A percentile compares a stretch with the other conserved stretches of the same genome.
These are phyloP conservation scores for Myxozyma vanderwaltii DNA, from an alignment of 805 yeast species.

Conservation along the genomic window DNA sequence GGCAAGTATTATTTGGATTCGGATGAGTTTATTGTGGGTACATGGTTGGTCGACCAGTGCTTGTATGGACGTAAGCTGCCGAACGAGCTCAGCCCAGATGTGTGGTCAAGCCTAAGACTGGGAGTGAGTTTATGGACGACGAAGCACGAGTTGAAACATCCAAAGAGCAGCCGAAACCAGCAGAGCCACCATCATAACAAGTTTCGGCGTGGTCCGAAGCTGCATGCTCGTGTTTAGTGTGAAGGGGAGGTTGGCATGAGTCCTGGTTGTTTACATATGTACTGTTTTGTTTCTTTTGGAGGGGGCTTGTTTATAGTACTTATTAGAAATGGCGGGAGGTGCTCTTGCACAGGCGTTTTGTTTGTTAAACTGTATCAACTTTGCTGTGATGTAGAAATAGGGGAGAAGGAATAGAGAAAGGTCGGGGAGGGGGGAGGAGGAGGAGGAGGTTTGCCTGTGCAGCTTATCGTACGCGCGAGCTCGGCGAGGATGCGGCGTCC, in stretches of 20 bases:
- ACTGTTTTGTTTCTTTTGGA: too few species aligned
- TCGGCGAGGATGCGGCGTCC: not conserved
- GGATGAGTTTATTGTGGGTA: constrained; percentile 88
- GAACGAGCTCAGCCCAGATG: constrained; percentile 58
- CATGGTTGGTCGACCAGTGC: constrained; percentile 97
- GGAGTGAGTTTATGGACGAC: constrained; percentile 38
- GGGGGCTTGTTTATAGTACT: too few species aligned
- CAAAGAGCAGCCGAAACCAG: constrained; percentile 5
- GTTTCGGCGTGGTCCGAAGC: constrained; percentile 4
- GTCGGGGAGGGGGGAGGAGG: too few species aligned
- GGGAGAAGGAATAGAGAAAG: too few species aligned
- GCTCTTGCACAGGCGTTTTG: too few species aligned
- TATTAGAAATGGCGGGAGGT: too few species aligned
- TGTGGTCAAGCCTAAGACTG: constrained; percentile 76
- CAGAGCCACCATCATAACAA: not conserved
- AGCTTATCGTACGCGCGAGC: too few species aligned
- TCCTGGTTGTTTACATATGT: too few species aligned
- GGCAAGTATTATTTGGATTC: constrained; percentile 74
- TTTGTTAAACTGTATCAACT: too few species aligned
- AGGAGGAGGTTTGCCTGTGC: too few species aligned
- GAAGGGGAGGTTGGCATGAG: not conserved
- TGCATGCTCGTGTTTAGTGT: not conserved
- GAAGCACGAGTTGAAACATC: constrained; percentile 11
- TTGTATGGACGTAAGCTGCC: constrained; percentile 92
- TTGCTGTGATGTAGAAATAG: too few species aligned